These are phyloP conservation scores for Blastobotrys aristatus DNA, from an alignment of 1,139 yeast genomes.

Conservation along the genomic window DNA sequence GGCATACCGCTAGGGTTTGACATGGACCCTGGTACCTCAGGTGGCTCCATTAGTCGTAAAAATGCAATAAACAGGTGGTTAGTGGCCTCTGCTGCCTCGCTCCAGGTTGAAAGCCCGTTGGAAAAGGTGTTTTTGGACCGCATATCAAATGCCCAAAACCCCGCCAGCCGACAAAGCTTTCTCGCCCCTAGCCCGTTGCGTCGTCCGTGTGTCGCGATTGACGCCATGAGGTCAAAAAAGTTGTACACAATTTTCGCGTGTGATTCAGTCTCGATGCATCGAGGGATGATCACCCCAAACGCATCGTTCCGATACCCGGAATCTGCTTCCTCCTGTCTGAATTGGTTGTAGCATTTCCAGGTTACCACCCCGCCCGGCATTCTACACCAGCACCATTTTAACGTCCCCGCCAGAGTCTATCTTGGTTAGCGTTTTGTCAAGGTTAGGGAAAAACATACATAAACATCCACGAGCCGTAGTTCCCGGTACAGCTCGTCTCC, in stretches of 20 bases:
- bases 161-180: slow-evolving; percentile 75
- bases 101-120: slow-evolving; percentile 74
- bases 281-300: slow-evolving; percentile 76
- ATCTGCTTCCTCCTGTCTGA: slow-evolving; percentile 53
- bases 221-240: slow-evolving; percentile 72
- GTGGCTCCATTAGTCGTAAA: slow-evolving; percentile 57
- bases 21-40: slow-evolving; percentile 11
- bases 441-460: slow-evolving; percentile 16
- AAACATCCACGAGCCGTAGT: slow-evolving; percentile 29
- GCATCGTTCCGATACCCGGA: slow-evolving; percentile 60
- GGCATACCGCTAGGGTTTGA: slow-evolving; percentile 11
- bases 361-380: slow-evolving; percentile 75
- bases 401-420: slow-evolving; percentile 57
- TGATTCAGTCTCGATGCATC: slow-evolving; percentile 73
- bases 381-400: slow-evolving; percentile 84
- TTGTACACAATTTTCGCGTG: slow-evolving; percentile 89
- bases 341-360: slow-evolving; percentile 76
- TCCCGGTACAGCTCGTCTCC: slow-evolving; percentile 30
- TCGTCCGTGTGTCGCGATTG: slow-evolving; percentile 78
- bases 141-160: slow-evolving; percentile 78
- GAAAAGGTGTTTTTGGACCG: slow-evolving; percentile 42
- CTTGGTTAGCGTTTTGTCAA: not conserved
- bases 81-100: slow-evolving; percentile 69
- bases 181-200: slow-evolving; percentile 75
- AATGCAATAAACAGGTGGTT: slow-evolving; percentile 76